These are phyloP conservation scores for Talinum fruticosum DNA, from an alignment of 148 eudicot genomes.

Conservation along the genomic window DNA sequence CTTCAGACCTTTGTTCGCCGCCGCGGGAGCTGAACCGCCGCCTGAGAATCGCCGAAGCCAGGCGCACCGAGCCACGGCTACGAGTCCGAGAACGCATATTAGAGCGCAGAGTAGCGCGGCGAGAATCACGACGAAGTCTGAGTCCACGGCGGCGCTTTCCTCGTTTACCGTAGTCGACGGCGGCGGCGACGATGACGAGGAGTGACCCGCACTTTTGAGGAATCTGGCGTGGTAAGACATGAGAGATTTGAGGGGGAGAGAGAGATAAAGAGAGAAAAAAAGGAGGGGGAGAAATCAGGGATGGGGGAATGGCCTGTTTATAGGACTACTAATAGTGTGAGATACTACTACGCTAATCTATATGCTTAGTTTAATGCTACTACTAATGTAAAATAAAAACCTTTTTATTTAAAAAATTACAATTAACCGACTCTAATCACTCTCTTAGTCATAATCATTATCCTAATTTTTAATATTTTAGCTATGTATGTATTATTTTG, in stretches of 20 bases:
- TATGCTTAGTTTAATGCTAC: neutral
- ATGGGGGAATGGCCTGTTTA: neutral
- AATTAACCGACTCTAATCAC: neutral
- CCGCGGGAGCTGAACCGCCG: constrained; percentile 28
- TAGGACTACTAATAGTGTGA: neutral
- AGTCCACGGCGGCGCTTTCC: constrained; percentile 23
- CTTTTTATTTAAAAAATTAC: neutral
- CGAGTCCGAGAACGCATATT: constrained; percentile 75
- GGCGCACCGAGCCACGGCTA: constrained; percentile 72
- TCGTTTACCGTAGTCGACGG: neutral
- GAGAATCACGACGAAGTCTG: constrained; percentile 65
- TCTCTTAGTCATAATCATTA: neutral
- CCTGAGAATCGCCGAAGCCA: constrained; percentile 59
- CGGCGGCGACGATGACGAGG: constrained; percentile 11
- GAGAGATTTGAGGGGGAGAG: neutral
- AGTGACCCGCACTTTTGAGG: constrained; percentile 5
- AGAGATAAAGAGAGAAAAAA: neutral
- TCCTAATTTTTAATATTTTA: neutral
- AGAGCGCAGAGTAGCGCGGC: constrained; percentile 78
- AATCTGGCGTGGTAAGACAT: constrained; percentile 21
- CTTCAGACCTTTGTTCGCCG: constrained; percentile 58
- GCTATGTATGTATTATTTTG: neutral
- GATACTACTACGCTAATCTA: neutral
- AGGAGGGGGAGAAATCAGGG: neutral
- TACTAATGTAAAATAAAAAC: neutral